phyloP scores from a whole-genome alignment of 2,329 filamentous ascomycete species.

The Tothia fuscella region DNA sequence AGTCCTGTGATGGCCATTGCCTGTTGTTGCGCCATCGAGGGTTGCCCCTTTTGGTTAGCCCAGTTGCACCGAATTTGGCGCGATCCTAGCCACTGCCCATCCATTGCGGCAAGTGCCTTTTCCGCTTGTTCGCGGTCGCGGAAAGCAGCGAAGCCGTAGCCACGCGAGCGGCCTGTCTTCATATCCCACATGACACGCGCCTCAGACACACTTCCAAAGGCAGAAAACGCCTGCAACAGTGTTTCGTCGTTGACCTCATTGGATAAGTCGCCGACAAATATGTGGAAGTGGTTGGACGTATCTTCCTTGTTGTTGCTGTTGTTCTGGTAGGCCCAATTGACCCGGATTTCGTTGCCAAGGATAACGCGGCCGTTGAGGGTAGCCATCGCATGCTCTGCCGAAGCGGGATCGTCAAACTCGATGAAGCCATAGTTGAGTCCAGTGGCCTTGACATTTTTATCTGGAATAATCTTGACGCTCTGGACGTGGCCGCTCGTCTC shows the following conservation, averaged over 20 bases:
- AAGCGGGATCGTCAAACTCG: conserved; percentile 94
- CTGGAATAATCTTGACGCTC: conserved; percentile 98
- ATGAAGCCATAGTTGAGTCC: conserved; percentile 98
- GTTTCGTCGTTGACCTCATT: conserved; percentile 99
- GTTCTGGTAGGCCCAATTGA: conserved; percentile 99
- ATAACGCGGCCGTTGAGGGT: conserved; percentile 92
- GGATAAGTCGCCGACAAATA: conserved; percentile 93
- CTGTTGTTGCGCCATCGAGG: conserved; percentile 94
- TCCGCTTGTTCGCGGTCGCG: conserved; percentile 88
- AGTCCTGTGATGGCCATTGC: conserved; percentile 96
- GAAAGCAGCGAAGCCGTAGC: conserved; percentile 97
- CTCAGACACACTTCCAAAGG: conserved; percentile 91
- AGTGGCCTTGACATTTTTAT: conserved; percentile 78
- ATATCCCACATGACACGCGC: conserved; percentile 99
- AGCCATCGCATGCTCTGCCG: conserved; percentile 93
- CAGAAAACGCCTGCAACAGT: conserved; percentile 83
- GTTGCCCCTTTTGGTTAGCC: conserved; percentile 99
- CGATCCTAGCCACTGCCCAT: conserved; percentile 97
- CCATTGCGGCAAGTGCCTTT: conserved; percentile 94
- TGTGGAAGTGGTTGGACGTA: conserved; percentile 96
- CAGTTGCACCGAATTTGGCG: conserved; percentile 98
- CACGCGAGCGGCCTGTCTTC: conserved; percentile 96
- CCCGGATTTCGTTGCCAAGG: conserved; percentile 90
- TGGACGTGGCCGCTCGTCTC: conserved; percentile 97
- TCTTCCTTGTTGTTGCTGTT: conserved; percentile 93